These are phyloP conservation scores for Phialophora chinensis DNA, from an alignment of 2,329 filamentous ascomycete genomes.

Conservation along the genomic window DNA sequence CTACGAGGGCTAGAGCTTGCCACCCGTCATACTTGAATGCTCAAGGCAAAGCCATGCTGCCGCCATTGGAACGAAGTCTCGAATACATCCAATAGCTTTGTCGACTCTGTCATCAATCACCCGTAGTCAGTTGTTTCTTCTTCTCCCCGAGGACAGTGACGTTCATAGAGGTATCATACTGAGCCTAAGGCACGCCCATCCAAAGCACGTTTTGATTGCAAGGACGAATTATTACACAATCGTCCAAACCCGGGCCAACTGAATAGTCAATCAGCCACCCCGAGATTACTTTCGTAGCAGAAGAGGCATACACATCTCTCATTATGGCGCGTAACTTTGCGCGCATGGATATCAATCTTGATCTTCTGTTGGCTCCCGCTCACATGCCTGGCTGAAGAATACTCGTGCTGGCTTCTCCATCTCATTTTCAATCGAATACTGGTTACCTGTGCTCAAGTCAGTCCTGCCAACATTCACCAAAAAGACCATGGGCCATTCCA, in stretches of 20 bases:
- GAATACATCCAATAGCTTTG: neutral
- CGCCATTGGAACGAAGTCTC: neutral
- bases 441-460: conserved; percentile 70
- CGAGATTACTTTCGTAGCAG: neutral
- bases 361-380: conserved; percentile 19
- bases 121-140: neutral
- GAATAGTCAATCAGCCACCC: neutral
- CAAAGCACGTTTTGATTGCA: neutral
- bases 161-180: neutral
- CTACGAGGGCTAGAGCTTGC: neutral
- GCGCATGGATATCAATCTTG: neutral
- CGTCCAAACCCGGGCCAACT: neutral
- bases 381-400: conserved; percentile 92
- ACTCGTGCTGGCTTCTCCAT: conserved; percentile 71
- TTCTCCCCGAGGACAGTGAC: neutral
- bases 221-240: neutral
- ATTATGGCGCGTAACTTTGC: neutral
- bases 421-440: conserved; percentile 85
- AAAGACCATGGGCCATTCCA: neutral
- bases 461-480: neutral
- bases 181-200: neutral
- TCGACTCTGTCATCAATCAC: neutral
- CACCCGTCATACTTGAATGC: neutral
- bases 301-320: neutral
- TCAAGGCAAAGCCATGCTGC: neutral